Conservation (phyloP, 1,284 basidiomycete species). For the Bjerkandera adusta region DNA sequence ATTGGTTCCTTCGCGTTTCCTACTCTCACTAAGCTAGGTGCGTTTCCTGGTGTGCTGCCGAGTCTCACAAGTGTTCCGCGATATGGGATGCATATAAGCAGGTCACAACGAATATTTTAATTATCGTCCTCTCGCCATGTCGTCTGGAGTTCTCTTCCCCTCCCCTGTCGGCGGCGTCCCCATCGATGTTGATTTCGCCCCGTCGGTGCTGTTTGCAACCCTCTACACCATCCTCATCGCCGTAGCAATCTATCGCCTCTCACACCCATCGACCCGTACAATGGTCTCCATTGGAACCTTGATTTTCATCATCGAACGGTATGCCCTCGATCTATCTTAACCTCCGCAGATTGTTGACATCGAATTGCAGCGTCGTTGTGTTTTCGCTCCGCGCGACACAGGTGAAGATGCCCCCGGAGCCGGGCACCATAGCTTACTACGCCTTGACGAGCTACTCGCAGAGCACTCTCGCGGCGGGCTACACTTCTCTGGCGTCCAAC, state of each 20-base stretch:
- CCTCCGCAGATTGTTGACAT: neutral
- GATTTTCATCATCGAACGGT: conserved; percentile 18
- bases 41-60: too few relatives aligned
- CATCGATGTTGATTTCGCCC: conserved; percentile 11
- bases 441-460: conserved; percentile 32
- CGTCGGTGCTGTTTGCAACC: conserved; percentile 14
- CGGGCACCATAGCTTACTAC: conserved; percentile 19
- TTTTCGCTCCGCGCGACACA: conserved; percentile 30
- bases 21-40: too few relatives aligned
- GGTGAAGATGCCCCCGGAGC: conserved; percentile 19
- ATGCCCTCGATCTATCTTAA: neutral
- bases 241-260: conserved; percentile 15
- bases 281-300: conserved; percentile 15
- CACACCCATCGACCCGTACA: conserved; percentile 12
- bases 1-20: too few relatives aligned
- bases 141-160: conserved; percentile 13
- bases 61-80: too few relatives aligned
- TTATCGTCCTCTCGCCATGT: too few relatives aligned
- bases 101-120: too few relatives aligned
- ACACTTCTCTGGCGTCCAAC: too few relatives aligned
- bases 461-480: conserved; percentile 25
- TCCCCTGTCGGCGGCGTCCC: conserved; percentile 17
- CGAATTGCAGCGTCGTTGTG: conserved; percentile 17
- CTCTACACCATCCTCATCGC: conserved; percentile 16
- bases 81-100: too few relatives aligned